phyloP scores from a whole-genome alignment of 768 basidiomycete genomes.

The Boletus edulis region DNA sequence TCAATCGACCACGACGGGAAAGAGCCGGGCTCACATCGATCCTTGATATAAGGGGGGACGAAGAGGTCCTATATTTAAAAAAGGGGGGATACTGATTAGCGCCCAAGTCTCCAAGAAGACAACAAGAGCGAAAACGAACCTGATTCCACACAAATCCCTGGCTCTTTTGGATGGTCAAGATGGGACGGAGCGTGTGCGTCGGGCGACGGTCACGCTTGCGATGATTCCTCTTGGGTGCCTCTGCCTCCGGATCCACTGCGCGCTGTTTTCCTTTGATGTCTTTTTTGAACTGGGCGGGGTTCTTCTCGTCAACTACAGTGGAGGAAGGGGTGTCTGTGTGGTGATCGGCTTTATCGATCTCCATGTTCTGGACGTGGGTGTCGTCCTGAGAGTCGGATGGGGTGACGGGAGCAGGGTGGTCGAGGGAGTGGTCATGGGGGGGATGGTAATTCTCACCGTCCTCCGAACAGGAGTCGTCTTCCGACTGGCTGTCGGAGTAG shows the following conservation, averaged over 20 bases:
- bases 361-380: conserved; percentile 52
- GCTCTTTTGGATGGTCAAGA: conserved; percentile 81
- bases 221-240: conserved; percentile 46
- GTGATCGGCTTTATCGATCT: conserved; percentile 43
- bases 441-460: conserved; percentile 64
- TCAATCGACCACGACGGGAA: conserved; percentile 9
- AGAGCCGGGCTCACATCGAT: conserved; percentile 65
- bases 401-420: conserved; percentile 25
- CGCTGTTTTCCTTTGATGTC: conserved; percentile 81
- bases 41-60: conserved; percentile 86
- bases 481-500: conserved; percentile 57
- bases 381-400: conserved; percentile 36
- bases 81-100: neutral
- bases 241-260: conserved; percentile 65
- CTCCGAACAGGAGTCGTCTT: conserved; percentile 63
- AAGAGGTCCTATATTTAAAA: conserved; percentile 65
- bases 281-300: conserved; percentile 43
- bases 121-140: conserved; percentile 41
- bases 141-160: conserved; percentile 94
- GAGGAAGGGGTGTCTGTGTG: conserved; percentile 3
- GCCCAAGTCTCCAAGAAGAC: neutral
- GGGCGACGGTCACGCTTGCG: conserved; percentile 54
- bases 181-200: conserved; percentile 68
- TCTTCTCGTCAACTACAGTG: conserved; percentile 32
- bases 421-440: conserved; percentile 26